Evolutionary conservation across 2,329 filamentous ascomycete genomes (phyloP), one percentile per base, ranked within the genome.

Genomic region (Thelonectria discophora): DNA sequence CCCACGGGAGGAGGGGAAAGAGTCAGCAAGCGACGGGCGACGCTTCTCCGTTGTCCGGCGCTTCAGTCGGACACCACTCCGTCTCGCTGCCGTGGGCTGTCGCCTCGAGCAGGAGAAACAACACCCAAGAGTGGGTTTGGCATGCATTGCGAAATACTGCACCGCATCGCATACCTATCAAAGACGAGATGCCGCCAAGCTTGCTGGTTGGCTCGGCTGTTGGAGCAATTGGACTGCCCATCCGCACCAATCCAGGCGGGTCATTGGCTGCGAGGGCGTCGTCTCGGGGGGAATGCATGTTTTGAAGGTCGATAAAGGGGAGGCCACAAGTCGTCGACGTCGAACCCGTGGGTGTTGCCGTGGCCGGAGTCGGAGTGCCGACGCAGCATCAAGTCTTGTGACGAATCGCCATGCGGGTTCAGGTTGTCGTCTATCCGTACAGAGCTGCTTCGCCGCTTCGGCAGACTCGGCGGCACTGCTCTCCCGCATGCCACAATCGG

Each of bases 181-280:
- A 52, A 42, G 49, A 27, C 47, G 27, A 52, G 37, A 51, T 21
- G 34, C 21, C 15, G 39, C 39, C 17, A 37, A 37, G 45, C 43
- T 45, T 56, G 55, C 52, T 66, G 64, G 62, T 65, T 62, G 60
- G 65, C 30, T 56, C 63, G 65, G 60, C 55, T 64, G 50, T 34
- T 53, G 50, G 42, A 56, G 45, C 39, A 32, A 51, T 49, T 46
- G 32, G 17, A 18, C 17, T 40, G 37, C 9, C 54, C 62, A 68
- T 59, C 62, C 65, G 64, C 65, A 63, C 65, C 65, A 68, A 66
- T 68, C 62, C 62, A 61, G 55, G 40, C 18, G 45, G 61, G 50
- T 52, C 58, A 66, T 62, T 68, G 65, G 66, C 47, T 61, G 50
- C 57, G 54, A 45, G 51, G 53, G 60, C 21, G 50, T 37, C 50